Conservation (phyloP, 768 basidiomycete genomes). For the Hydnomerulius pinastri region DNA sequence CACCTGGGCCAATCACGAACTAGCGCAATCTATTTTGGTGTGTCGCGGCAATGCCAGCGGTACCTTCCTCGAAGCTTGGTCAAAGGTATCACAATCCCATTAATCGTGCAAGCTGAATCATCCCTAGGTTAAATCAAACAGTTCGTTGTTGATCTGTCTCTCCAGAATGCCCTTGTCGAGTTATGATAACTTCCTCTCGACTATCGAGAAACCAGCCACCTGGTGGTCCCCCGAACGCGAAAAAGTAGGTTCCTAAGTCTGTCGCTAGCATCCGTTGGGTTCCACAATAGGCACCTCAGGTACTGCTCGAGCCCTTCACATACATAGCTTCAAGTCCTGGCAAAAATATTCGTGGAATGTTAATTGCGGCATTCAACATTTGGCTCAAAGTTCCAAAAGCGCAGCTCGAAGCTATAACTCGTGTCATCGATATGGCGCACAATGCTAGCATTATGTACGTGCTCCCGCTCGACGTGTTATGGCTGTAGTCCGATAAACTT, state of each 20-base stretch:
- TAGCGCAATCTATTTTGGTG: too few relatives aligned
- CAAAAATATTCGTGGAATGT: slow-evolving; percentile 80
- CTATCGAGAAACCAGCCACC: background rate
- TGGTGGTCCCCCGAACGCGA: background rate
- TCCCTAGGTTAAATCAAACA: background rate
- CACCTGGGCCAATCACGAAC: too few relatives aligned
- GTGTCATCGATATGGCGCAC: slow-evolving; percentile 86
- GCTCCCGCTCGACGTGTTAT: background rate
- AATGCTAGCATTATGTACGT: slow-evolving; percentile 84
- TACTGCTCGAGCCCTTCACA: slow-evolving; percentile 79
- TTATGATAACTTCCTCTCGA: background rate
- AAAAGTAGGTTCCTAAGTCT: background rate
- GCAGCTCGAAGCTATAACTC: slow-evolving; percentile 67
- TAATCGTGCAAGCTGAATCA: background rate
- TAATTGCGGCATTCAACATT: slow-evolving; percentile 86
- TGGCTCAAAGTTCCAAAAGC: slow-evolving; percentile 82
- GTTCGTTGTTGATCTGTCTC: background rate
- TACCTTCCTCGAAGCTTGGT: too few relatives aligned
- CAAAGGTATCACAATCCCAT: too few relatives aligned
- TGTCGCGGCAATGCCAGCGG: too few relatives aligned
- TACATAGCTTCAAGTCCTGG: slow-evolving; percentile 83
- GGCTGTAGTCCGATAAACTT: background rate
- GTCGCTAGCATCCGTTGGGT: too few relatives aligned
- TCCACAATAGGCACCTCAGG: too few relatives aligned
- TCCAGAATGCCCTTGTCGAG: background rate